A percentile compares a stretch with the other conserved stretches of the same genome.
phyloP scores from a whole-genome alignment of 371 early-diverging fungal genomes.

The Blakeslea trispora region DNA sequence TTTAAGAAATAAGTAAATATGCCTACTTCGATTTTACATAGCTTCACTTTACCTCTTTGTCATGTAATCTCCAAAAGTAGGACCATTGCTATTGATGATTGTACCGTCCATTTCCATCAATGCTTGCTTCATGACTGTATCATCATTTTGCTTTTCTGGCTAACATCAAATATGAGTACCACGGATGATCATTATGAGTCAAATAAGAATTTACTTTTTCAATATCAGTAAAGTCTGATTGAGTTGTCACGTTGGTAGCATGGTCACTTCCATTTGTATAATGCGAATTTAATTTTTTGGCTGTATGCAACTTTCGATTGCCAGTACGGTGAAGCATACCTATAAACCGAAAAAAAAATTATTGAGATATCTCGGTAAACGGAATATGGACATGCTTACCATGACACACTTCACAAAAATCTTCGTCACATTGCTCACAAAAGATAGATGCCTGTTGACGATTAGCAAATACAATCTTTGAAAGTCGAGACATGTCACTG shows the following conservation, averaged over 20 bases:
- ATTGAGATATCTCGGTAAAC: no score
- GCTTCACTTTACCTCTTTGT: conserved; percentile 40
- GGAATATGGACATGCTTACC: no score
- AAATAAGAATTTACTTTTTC: no score
- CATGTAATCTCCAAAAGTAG: conserved; percentile 79
- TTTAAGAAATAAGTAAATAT: no score
- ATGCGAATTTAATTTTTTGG: conserved; percentile 26
- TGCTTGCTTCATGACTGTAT: conserved; percentile 26
- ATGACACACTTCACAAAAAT: conserved; percentile 93
- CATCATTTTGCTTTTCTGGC: conserved; percentile 5
- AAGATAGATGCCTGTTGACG: conserved; percentile 55
- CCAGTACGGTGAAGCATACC: conserved; percentile 59
- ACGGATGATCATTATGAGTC: no score
- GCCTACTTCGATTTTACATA: no score
- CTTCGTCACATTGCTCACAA: conserved; percentile 83
- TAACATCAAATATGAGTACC: no score
- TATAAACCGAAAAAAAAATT: no score
- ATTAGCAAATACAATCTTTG: not conserved
- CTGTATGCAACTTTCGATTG: conserved; percentile 45
- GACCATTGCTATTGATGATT: conserved; percentile 42
- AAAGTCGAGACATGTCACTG: no score
- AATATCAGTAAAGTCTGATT: no score
- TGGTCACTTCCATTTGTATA: not conserved
- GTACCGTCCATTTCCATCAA: conserved; percentile 47
- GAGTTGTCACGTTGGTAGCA: not conserved